Conservation (phyloP, 2,329 filamentous ascomycete genomes). For the Venturia aucupariae region DNA sequence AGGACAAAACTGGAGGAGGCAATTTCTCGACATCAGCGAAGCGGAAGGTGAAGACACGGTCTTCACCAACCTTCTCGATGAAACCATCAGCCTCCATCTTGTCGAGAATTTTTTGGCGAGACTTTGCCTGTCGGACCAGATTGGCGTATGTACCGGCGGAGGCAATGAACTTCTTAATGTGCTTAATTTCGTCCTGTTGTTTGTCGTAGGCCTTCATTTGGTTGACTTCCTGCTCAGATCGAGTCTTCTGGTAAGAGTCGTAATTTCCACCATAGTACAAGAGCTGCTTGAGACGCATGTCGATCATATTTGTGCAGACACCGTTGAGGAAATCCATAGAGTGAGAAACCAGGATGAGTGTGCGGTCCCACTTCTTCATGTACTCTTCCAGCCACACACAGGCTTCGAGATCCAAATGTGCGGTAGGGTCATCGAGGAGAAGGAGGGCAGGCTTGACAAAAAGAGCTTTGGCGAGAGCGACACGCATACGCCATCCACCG, state of each 20-base stretch:
- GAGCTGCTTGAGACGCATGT: conserved; percentile 84
- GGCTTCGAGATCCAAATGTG: conserved; percentile 97
- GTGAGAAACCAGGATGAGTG: conserved; percentile 92
- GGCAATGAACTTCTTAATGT: conserved; percentile 99
- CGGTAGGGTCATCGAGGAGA: conserved; percentile 94
- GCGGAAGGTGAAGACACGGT: conserved; percentile 92
- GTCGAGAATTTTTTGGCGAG: conserved; percentile 98
- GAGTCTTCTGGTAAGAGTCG: conserved; percentile 91
- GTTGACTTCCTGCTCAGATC: conserved; percentile 88
- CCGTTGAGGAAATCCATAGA: conserved; percentile 99
- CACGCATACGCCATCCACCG: conserved; percentile 99
- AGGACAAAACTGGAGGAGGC: conserved; percentile 91
- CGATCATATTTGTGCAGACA: conserved; percentile 96
- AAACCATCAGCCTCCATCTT: conserved; percentile 99
- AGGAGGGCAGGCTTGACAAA: conserved; percentile 97
- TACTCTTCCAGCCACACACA: conserved; percentile 99
- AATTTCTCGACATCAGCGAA: conserved; percentile 99
- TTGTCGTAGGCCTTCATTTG: conserved; percentile 99
- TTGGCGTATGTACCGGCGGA: conserved; percentile 99
- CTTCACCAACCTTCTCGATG: conserved; percentile 78
- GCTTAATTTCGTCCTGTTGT: conserved; percentile 96
- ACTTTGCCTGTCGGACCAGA: conserved; percentile 97
- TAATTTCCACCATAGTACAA: conserved; percentile 99
- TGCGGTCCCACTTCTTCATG: conserved; percentile 98
- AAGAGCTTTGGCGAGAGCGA: conserved; percentile 90